Evolutionary conservation across 208 protist genomes (phyloP).

Genomic region (Acanthamoeba lenticulata): DNA sequence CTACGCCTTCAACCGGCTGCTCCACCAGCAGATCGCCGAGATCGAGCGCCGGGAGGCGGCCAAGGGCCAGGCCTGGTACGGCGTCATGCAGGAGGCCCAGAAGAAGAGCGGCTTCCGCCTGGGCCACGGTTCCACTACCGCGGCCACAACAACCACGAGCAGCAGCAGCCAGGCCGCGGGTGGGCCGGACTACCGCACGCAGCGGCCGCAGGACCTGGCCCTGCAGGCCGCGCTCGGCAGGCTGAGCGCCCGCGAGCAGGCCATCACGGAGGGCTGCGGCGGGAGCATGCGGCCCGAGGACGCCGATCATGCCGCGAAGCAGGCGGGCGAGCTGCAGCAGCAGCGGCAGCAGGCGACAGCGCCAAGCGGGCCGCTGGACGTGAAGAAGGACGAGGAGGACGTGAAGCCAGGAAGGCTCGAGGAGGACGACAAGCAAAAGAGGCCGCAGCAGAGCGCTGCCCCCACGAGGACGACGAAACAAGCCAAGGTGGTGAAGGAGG

Average conservation of each 20-base stretch:
- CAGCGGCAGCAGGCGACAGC: neutral
- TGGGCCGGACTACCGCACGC: neutral
- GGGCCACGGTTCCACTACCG: neutral
- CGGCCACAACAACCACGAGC: too few species aligned
- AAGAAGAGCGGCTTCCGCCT: neutral
- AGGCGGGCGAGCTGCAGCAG: neutral
- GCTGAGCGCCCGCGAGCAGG: neutral
- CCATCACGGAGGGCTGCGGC: neutral
- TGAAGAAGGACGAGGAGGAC: neutral
- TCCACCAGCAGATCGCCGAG: neutral
- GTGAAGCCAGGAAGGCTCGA: neutral
- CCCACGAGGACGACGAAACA: neutral
- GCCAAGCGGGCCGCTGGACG: neutral
- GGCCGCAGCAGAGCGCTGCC: neutral
- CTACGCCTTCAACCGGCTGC: neutral
- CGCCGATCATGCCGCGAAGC: neutral
- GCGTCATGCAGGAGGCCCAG: neutral
- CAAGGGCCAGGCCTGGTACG: neutral
- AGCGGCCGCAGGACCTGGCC: neutral
- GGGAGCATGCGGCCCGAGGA: neutral
- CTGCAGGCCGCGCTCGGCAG: neutral
- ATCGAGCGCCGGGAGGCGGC: neutral
- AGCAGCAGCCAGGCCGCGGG: neutral
- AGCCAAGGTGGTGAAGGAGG: neutral
- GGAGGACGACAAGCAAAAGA: too few species aligned